Base-by-base conservation (phyloP, 2,329 filamentous ascomycete species). In the Teratosphaeriaceae sp. region DNA sequence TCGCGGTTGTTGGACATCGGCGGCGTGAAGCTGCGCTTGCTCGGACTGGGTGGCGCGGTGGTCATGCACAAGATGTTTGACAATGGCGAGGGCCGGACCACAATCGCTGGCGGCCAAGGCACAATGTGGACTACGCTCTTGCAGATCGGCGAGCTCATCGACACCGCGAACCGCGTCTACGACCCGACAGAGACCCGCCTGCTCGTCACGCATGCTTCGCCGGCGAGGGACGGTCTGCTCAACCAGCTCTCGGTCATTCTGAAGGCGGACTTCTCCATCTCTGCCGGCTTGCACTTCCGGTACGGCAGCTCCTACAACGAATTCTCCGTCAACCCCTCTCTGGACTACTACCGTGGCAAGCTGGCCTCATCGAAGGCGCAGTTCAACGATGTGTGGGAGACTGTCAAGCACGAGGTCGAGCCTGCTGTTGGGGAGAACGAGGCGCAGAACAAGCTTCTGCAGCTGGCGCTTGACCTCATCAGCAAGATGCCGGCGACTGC, bases 41-140 rank as follows among this genome's bases (percentile, higher is more conserved):
- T 98, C 22, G 92, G 92, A 49, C 76, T 98, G 24, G 92, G 92
- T 52, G 92, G 92, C 58, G 92, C 92, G 5, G 90, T 98, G 4
- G 92, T 98, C 47, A 98, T 98, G 88, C 92, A 98, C 76, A 98
- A 98, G 75, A 79, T 98, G 15, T 98, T 98, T 61, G 92, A 98
- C 66, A 98, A 98, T 55, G 92, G 92, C 42, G 92, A 98, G 63
- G 92, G 92, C 47, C 83, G 90, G 66, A 98, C 92, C 39, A 98
- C 94, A 2, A 98, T 98, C 66, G 92, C 92, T 18, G 92, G 92
- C 63, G 92, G 92, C 16, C 92, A 98, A 66, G 92, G 92, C 49
- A 98, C 92, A 35, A 98, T 98, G 92, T 98, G 92, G 92, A 98
- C 92, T 6, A 98, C 92, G 5, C 73, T 98, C 22, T 70, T 98